A percentile compares a stretch with the other conserved stretches of the same genome.
Conservation (phyloP, 768 basidiomycete species). For the Suillus brevipes region DNA sequence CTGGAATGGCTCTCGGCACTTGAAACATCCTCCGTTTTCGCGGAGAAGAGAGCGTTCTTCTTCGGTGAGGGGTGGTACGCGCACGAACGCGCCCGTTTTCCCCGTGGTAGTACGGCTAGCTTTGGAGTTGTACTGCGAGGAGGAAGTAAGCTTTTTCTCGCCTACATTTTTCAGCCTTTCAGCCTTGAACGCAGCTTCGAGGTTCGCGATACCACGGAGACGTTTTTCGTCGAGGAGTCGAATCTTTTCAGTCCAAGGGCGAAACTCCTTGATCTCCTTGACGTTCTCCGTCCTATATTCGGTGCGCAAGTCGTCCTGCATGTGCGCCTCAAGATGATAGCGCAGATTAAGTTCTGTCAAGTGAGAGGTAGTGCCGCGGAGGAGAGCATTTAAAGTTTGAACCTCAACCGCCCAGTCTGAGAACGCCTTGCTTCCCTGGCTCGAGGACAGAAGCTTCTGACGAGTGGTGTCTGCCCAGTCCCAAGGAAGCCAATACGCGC, state of each 20-base stretch:
- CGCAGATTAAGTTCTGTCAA: background rate
- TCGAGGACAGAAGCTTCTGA: background rate
- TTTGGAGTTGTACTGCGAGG: background rate
- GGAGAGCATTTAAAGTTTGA: background rate
- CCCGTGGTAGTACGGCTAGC: fast-evolving
- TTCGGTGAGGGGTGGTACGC: background rate
- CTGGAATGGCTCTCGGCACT: background rate
- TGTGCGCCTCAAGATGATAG: background rate
- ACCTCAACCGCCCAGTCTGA: background rate
- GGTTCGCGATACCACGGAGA: background rate
- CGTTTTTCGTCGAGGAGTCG: background rate
- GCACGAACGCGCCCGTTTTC: background rate
- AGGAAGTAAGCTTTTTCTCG: background rate
- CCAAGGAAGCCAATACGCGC: background rate
- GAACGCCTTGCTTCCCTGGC: background rate
- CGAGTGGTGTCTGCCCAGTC: background rate
- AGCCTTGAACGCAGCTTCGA: background rate
- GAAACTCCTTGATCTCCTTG: background rate
- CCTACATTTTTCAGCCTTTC: background rate
- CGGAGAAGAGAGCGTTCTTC: background rate
- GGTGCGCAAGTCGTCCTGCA: background rate
- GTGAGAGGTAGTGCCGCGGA: background rate
- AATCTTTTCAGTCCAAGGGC: background rate
- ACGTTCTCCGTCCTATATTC: too few species aligned
- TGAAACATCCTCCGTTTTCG: background rate